Conservation (phyloP, 306 rosid species). For the Crotalaria pallida region DNA sequence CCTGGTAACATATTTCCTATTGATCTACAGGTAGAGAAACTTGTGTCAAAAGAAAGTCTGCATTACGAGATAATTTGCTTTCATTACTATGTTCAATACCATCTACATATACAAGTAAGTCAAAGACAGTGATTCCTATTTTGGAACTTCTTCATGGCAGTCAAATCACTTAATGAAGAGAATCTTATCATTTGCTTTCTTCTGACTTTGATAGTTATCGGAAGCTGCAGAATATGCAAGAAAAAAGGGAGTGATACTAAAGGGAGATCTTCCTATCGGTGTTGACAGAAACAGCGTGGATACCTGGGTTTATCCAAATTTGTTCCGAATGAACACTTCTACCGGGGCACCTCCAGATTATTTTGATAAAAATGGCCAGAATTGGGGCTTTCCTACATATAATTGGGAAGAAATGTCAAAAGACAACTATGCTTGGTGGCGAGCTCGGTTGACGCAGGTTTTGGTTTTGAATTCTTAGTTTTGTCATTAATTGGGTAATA, state of each 20-base stretch:
- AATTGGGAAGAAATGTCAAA: slow-evolving; percentile 99
- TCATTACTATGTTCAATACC: slow-evolving; percentile 86
- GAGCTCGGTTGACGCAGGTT: slow-evolving; percentile 91
- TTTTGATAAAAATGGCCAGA: slow-evolving; percentile 98
- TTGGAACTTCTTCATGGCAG: neutral
- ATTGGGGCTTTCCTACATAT: slow-evolving; percentile 99
- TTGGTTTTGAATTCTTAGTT: slow-evolving; percentile 20
- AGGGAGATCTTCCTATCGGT: slow-evolving; percentile 98
- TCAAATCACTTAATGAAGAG: slow-evolving; percentile 13
- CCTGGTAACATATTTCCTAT: neutral
- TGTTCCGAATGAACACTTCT: slow-evolving; percentile 93
- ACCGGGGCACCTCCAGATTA: slow-evolving; percentile 99
- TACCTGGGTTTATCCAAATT: slow-evolving; percentile 90
- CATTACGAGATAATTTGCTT: slow-evolving; percentile 76
- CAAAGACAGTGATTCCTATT: slow-evolving; percentile 6
- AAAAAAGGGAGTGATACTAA: slow-evolving; percentile 77
- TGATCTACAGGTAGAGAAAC: slow-evolving; percentile 81
- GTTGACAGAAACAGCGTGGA: slow-evolving; percentile 95
- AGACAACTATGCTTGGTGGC: slow-evolving; percentile 97
- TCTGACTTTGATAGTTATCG: slow-evolving; percentile 50
- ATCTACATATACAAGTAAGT: slow-evolving; percentile 83
- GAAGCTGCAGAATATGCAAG: slow-evolving; percentile 89
- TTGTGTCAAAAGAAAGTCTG: slow-evolving; percentile 70
- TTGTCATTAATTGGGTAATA: neutral
- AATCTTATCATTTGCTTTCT: slow-evolving; percentile 23